Percentiles rank a stretch among this genome's conserved stretches.
These are phyloP conservation scores for Fagopyrum homotropicum DNA, from an alignment of 148 eudicot genomes.

Conservation along the genomic window DNA sequence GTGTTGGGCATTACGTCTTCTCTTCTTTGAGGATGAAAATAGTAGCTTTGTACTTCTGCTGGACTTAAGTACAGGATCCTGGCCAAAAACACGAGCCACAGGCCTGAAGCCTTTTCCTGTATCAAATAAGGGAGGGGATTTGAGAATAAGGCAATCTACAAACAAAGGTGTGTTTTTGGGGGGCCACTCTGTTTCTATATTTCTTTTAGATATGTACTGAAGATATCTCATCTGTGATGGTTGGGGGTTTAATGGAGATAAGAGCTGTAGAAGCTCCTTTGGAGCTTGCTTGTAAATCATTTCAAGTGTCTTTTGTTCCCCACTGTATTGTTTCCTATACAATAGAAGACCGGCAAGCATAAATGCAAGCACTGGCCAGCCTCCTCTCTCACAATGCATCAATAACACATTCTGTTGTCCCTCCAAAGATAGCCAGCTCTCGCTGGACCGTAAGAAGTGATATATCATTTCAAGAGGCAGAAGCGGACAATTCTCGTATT, in stretches of 20 bases:
- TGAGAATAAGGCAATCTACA: slow-evolving; percentile 50
- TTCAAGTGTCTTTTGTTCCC: slow-evolving; percentile 72
- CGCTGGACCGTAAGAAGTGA: slow-evolving; percentile 67
- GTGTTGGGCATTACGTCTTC: slow-evolving; percentile 39
- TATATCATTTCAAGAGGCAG: slow-evolving; percentile 70
- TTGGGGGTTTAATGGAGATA: slow-evolving; percentile 57
- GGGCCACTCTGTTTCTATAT: slow-evolving; percentile 56
- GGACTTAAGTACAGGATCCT: slow-evolving; percentile 45
- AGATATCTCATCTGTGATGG: slow-evolving; percentile 72
- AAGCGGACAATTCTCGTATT: slow-evolving; percentile 65
- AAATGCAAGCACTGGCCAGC: slow-evolving; percentile 83
- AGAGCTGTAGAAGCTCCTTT: slow-evolving; percentile 54
- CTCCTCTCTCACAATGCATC: slow-evolving; percentile 81
- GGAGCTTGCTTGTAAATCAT: slow-evolving; percentile 79
- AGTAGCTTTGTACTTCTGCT: slow-evolving; percentile 48
- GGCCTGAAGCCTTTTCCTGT: slow-evolving; percentile 60
- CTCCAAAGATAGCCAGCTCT: slow-evolving; percentile 63
- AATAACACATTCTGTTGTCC: slow-evolving; percentile 73
- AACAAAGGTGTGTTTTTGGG: slow-evolving; percentile 47
- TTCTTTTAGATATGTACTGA: slow-evolving; percentile 56
- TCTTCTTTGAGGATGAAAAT: slow-evolving; percentile 50
- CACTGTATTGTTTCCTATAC: slow-evolving; percentile 53
- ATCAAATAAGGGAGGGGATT: slow-evolving; percentile 43
- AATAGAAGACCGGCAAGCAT: slow-evolving; percentile 81
- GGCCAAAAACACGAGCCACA: slow-evolving; percentile 59